phyloP scores from a whole-genome alignment of 2,329 filamentous ascomycete genomes.

The Aspergillus pseudoglaucus region DNA sequence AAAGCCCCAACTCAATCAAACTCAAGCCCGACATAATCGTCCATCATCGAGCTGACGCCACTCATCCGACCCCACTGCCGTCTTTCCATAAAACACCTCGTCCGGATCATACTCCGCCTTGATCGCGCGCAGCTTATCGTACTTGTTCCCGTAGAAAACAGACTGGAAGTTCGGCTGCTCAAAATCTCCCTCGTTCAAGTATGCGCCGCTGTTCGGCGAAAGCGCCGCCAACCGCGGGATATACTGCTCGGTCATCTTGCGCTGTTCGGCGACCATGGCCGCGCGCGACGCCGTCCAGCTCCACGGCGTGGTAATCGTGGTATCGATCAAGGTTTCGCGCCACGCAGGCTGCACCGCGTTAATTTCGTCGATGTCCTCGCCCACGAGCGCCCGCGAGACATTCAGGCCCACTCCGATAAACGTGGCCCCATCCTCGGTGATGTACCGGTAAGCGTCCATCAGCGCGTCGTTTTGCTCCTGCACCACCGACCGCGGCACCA shows the following conservation, averaged over 20 bases:
- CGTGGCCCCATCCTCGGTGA: slow-evolving; percentile 26
- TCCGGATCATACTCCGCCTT: slow-evolving; percentile 40
- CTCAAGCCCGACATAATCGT: slow-evolving; percentile 30
- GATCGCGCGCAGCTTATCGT: slow-evolving; percentile 27
- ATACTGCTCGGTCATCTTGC: slow-evolving; percentile 34
- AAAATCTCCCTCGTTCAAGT: slow-evolving; percentile 40
- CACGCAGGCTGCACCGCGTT: slow-evolving; percentile 40
- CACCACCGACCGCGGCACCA: slow-evolving; percentile 32
- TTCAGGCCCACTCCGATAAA: slow-evolving; percentile 36
- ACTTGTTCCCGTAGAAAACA: slow-evolving; percentile 40
- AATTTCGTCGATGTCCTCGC: slow-evolving; percentile 39
- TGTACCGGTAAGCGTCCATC: slow-evolving; percentile 26
- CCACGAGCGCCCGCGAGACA: slow-evolving; percentile 27
- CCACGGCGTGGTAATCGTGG: slow-evolving; percentile 32
- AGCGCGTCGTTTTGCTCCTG: slow-evolving; percentile 24
- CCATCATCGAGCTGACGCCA: slow-evolving; percentile 37
- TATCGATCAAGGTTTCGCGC: slow-evolving; percentile 38
- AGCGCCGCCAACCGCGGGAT: slow-evolving; percentile 31
- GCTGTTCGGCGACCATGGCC: slow-evolving; percentile 29
- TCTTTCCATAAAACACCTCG: slow-evolving; percentile 34
- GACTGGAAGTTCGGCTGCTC: slow-evolving; percentile 36
- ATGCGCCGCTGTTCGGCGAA: slow-evolving; percentile 33
- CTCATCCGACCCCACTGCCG: slow-evolving; percentile 47
- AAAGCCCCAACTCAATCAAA: no score
- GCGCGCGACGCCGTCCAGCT: slow-evolving; percentile 25